Conservation (phyloP, 441 rosid species). For the Melastoma candidum region DNA sequence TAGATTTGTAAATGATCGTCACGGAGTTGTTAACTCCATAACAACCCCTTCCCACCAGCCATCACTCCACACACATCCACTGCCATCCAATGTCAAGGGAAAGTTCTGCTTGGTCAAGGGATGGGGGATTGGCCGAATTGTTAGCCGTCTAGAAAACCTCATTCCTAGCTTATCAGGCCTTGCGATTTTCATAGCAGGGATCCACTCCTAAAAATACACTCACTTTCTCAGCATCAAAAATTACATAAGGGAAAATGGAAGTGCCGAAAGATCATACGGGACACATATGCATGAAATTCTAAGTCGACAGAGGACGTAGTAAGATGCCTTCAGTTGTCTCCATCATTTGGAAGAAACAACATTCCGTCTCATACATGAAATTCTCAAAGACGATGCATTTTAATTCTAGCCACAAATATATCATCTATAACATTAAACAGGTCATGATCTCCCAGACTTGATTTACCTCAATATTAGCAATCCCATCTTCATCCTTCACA, state of each 20-base stretch:
- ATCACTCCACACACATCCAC: slow-evolving; percentile 99
- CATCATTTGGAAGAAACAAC: too few species aligned
- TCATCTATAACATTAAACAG: background rate
- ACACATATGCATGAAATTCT: too few species aligned
- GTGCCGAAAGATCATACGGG: too few species aligned
- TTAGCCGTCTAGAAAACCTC: slow-evolving; percentile 63
- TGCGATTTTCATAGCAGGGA: slow-evolving; percentile 63
- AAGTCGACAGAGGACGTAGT: too few species aligned
- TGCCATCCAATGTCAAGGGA: slow-evolving; percentile 42
- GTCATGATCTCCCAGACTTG: background rate
- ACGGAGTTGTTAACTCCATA: slow-evolving; percentile 20
- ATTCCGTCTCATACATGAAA: too few species aligned
- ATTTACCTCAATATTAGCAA: slow-evolving; percentile 79
- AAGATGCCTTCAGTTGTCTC: too few species aligned
- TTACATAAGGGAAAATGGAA: background rate
- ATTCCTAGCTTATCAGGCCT: slow-evolving; percentile 74
- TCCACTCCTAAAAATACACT: slow-evolving; percentile 59
- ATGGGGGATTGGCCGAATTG: slow-evolving; percentile 62
- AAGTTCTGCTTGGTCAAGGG: slow-evolving; percentile 21
- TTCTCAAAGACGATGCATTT: too few species aligned
- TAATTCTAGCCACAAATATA: background rate
- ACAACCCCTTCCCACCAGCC: slow-evolving; percentile 99
- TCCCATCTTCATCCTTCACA: slow-evolving; percentile 71
- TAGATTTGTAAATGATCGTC: slow-evolving; percentile 44
- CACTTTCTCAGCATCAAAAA: too few species aligned